Base-by-base conservation (phyloP, 2,329 filamentous ascomycete species). In the Incumbomyces lentus region DNA sequence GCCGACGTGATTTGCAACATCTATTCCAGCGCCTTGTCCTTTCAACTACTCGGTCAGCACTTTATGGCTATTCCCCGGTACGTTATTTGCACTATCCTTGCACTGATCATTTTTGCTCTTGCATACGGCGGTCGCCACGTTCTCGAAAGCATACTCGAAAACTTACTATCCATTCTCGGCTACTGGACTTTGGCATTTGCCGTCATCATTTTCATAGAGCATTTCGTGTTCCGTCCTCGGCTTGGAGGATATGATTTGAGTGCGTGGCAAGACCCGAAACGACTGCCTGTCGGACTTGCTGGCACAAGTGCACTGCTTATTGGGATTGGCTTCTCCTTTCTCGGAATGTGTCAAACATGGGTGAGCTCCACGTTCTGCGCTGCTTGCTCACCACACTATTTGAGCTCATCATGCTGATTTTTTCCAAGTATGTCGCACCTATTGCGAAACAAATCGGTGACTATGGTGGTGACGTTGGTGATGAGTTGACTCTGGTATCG, bases 331-430 rank as follows among this genome's bases (percentile, higher is more conserved):
- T 71, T 68, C 16, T 76, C 73, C 63, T 64, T 75, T 17, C 63
- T 79, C 56, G 77, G 76, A 1, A 80, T 81, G 76, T 68, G 68
- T 39, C 70, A 78, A 61, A 76, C 72, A 0, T 78, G 72, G 69
- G 22, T 26, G 8, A 26, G 22, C 8, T 26, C 22, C 22, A 8
- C 22, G 76, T 71, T 53, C 17, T 35, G 10, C 22, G 8, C 22
- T 4, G 22, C 4, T 5, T 8, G 22, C 22, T 26, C 22, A 5
- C 22, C 22, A 4, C 5, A 4, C 8, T 26, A 26, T 26, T 26
- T 8, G 22, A 8, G 8, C 22, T 26, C 22, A 8, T 4, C 4
- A 26, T 26, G 22, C 22, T 26, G 22, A 26, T 8, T 26, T 26
- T 8, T 26, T 26, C 22, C 22, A 26, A 26, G 22, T 53, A 46